Percentiles rank a stretch among this genome's conserved stretches.
phyloP scores from a whole-genome alignment of 768 basidiomycete species.

The Clitopilus hobsonii region DNA sequence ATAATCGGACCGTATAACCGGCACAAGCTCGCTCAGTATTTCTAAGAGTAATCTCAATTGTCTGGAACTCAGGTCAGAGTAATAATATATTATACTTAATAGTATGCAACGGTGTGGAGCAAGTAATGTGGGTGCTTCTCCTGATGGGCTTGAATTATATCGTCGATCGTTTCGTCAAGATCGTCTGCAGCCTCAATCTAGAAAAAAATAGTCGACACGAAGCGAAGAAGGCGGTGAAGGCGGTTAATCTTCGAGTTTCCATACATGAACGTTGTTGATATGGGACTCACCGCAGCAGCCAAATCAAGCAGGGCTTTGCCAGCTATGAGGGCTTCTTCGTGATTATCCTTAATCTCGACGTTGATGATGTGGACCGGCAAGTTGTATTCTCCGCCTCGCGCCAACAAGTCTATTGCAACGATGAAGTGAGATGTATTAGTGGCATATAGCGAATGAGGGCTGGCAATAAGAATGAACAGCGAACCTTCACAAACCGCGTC shows the following conservation, averaged over 20 bases:
- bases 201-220: slow-evolving; percentile 8
- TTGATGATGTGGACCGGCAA: slow-evolving; percentile 95
- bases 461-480: slow-evolving; percentile 12
- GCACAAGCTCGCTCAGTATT: too few species aligned
- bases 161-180: slow-evolving; percentile 87
- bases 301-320: slow-evolving; percentile 94
- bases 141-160: slow-evolving; percentile 79
- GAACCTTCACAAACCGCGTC: slow-evolving; percentile 97
- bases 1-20: too few species aligned
- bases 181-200: slow-evolving; percentile 86
- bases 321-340: slow-evolving; percentile 95
- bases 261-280: too few species aligned
- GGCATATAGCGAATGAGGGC: background rate
- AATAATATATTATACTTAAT: slow-evolving; percentile 51
- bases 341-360: slow-evolving; percentile 98
- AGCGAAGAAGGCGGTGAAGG: slow-evolving; percentile 4
- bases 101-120: slow-evolving; percentile 88
- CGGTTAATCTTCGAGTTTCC: too few species aligned
- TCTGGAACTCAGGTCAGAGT: too few species aligned
- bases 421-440: background rate
- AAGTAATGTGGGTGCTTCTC: slow-evolving; percentile 90
- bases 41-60: too few species aligned
- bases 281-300: slow-evolving; percentile 75
- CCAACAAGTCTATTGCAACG: slow-evolving; percentile 64
- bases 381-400: slow-evolving; percentile 87